A percentile compares a stretch with the other conserved stretches of the same genome.
These are phyloP conservation scores for Abortiporus biennis DNA, from an alignment of 1,284 basidiomycete species.

Conservation along the genomic window DNA sequence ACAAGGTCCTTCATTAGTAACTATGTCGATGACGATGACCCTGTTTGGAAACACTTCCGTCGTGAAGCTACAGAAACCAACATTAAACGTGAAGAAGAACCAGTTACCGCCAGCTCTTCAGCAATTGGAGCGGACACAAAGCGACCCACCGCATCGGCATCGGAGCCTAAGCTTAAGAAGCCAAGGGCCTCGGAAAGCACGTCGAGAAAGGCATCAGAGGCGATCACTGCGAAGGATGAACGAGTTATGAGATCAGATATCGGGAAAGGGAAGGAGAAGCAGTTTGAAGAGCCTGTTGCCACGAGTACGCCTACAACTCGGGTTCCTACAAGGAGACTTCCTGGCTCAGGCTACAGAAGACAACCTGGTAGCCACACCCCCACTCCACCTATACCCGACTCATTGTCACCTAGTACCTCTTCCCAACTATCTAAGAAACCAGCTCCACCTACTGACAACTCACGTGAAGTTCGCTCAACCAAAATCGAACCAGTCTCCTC, in stretches of 20 bases:
- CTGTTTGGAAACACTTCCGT: constrained; percentile 43
- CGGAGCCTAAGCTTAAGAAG: constrained; percentile 36
- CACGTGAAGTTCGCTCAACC: constrained; percentile 15
- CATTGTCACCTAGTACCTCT: constrained; percentile 12
- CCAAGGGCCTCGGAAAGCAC: constrained; percentile 25
- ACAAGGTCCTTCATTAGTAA: too few relatives aligned
- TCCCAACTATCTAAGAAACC: too few relatives aligned
- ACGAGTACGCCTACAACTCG: constrained; percentile 13
- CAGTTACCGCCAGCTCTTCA: too few relatives aligned
- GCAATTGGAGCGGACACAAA: too few relatives aligned
- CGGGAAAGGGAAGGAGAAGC: constrained; percentile 26
- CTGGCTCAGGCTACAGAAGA: constrained; percentile 43
- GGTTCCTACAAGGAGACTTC: constrained; percentile 26
- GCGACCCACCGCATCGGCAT: constrained; percentile 7
- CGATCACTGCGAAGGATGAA: constrained; percentile 49
- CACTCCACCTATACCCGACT: constrained; percentile 11
- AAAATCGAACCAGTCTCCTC: constrained; percentile 4
- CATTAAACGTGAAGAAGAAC: too few relatives aligned
- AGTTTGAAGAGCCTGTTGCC: constrained; percentile 13
- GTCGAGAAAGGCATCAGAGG: constrained; percentile 30
- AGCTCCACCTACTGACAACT: constrained; percentile 15
- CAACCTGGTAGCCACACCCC: constrained; percentile 16
- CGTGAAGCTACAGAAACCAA: constrained; percentile 11
- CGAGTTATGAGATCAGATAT: constrained; percentile 22
- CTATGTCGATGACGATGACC: too few relatives aligned